These are phyloP conservation scores for Plantago lanceolata DNA, from an alignment of 305 asterid genomes.

Conservation along the genomic window DNA sequence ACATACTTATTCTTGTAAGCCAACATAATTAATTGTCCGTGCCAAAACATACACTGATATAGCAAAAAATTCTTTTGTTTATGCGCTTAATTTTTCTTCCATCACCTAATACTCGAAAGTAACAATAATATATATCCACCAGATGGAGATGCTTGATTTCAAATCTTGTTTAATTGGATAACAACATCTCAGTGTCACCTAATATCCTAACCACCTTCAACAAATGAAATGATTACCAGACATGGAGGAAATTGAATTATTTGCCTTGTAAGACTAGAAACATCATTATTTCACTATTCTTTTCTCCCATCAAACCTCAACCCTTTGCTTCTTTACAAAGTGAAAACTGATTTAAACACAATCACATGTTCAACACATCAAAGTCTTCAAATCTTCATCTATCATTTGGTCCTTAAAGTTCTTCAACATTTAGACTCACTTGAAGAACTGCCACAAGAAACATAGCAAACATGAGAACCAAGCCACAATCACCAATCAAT, in stretches of 20 bases:
- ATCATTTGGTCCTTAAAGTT: not conserved
- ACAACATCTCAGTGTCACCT: conserved; percentile 23
- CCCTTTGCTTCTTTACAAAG: conserved; percentile 32
- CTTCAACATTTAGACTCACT: not conserved
- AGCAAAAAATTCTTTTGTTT: no score
- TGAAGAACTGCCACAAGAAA: not conserved
- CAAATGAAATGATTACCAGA: conserved; percentile 18
- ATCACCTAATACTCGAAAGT: conserved; percentile 4
- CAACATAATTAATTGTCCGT: no score
- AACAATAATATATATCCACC: conserved; percentile 1
- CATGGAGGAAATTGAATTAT: conserved; percentile 20
- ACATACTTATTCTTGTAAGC: no score
- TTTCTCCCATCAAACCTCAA: conserved; percentile 26
- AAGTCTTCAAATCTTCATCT: not conserved
- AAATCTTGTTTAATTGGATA: not conserved
- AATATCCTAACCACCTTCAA: conserved; percentile 22
- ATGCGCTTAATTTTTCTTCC: no score
- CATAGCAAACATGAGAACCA: conserved; percentile 40
- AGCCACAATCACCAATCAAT: conserved; percentile 40
- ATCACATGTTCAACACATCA: not conserved
- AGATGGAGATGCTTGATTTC: not conserved
- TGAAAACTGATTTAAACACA: not conserved
- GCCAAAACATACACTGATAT: no score
- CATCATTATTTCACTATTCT: conserved; percentile 22
- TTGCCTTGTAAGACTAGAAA: conserved; percentile 27